Evolutionary conservation across 2,329 filamentous ascomycete species (phyloP), one percentile per base, ranked within the genome.

Genomic region (Penicillium frequentans): DNA sequence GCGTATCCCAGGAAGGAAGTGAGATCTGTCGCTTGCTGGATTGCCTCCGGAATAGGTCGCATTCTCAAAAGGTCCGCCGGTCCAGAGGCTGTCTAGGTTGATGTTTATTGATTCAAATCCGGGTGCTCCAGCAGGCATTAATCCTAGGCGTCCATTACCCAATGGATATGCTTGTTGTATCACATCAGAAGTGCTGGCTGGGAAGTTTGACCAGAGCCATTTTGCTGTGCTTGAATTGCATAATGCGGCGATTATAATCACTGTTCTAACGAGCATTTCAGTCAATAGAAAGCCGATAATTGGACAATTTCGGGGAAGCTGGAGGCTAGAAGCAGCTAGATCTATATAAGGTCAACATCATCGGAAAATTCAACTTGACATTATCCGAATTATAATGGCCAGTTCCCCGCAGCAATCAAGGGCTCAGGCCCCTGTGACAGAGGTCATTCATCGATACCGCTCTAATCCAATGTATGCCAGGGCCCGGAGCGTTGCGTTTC

Each of bases 61-160:
- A 13, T 55, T 57, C 31, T 67, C 63, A 46, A 69, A 68, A 1
- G 66, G 66, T 1, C 68, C 68, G 8, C 68, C 68, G 8, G 55
- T 57, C 67, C 68, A 70, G 11, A 70, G 58, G 13, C 61, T 64
- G 52, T 70, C 68, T 43, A 67, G 50, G 27, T 70, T 70, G 13
- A 68, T 39, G 45, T 64, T 65, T 23, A 66, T 45, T 14, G 35
- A n/a, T 46, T 52, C 43, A 3, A 39, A 45, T 10, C 55, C 55
- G 11, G 55, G 49, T 19, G 39, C 19, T 9, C 55, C 55, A 11
- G 55, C 49, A 2, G 49, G 55, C 50, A 57, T 35, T 13, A 57
- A 37, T 1, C 55, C 55, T 7, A 57, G 27, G 3, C 55, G 44
- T 26, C 55, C 55, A 50, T 57, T 57, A 1, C 55, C 55, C n/a